phyloP scores from a whole-genome alignment of 106 monocot genomes.

The Dendrobium catenatum region DNA sequence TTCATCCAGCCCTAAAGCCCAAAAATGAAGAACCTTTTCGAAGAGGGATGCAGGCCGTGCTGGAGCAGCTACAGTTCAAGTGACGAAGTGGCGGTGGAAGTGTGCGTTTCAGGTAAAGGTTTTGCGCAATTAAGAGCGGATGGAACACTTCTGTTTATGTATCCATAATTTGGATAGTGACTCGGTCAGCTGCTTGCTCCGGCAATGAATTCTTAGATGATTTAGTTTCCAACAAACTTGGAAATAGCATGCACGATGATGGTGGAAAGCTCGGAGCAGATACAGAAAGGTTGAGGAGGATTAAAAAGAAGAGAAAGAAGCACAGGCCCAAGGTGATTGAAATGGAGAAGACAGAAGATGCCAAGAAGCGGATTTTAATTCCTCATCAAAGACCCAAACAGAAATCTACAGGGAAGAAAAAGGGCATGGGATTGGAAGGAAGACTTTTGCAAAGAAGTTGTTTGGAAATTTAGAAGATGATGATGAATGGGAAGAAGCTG shows the following conservation, averaged over 20 bases:
- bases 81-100: background rate
- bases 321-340: background rate
- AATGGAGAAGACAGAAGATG: constrained; percentile 35
- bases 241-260: background rate
- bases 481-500: constrained; percentile 4
- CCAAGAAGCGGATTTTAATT: constrained; percentile 17
- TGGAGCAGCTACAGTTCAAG: background rate
- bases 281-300: background rate
- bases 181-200: background rate
- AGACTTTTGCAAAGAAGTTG: constrained; percentile 25
- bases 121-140: background rate
- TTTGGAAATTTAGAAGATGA: background rate
- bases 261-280: background rate
- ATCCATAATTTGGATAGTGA: background rate
- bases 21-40: too few species aligned
- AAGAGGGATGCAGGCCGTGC: too few species aligned
- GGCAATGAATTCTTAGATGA: background rate
- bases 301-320: background rate
- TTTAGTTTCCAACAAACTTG: background rate
- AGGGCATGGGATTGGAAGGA: constrained; percentile 14
- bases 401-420: constrained; percentile 2
- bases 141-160: background rate
- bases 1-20: too few species aligned
- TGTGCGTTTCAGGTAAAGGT: background rate
- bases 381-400: constrained; percentile 1